Evolutionary conservation across 352 stramenopile species (phyloP).

Genomic region (Phytopythium litorale): DNA sequence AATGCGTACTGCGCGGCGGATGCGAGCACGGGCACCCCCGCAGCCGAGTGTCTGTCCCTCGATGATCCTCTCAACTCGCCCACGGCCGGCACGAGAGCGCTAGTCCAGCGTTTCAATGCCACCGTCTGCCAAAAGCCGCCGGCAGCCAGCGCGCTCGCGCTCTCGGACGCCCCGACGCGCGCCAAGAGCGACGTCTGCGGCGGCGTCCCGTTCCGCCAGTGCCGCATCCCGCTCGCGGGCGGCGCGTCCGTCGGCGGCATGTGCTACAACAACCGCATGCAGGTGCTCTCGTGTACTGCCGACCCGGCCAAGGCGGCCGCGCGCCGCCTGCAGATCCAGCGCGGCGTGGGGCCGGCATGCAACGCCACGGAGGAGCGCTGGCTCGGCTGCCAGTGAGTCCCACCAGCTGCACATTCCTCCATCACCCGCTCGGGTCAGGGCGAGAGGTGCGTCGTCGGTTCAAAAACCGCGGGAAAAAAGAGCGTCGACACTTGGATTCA

Average conservation of each 20-base stretch:
- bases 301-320: slow-evolving; percentile 2
- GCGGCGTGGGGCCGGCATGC: slow-evolving; percentile 1
- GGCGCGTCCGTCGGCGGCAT: slow-evolving; percentile 1
- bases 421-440: background rate
- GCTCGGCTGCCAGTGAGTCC: slow-evolving; percentile 6
- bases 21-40: slow-evolving; percentile 3
- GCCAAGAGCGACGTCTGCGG: slow-evolving; percentile 4
- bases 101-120: slow-evolving; percentile 14
- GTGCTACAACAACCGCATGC: slow-evolving; percentile 13
- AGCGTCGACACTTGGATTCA: background rate
- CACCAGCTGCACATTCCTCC: too few relatives aligned
- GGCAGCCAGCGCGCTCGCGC: background rate
- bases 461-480: background rate
- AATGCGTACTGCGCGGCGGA: slow-evolving; percentile 15
- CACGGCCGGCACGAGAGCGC: slow-evolving; percentile 9
- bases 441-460: background rate
- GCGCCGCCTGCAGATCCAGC: slow-evolving; percentile 8
- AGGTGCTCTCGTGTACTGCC: slow-evolving; percentile 8
- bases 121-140: slow-evolving; percentile 10
- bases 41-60: slow-evolving; percentile 11
- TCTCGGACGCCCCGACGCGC: slow-evolving; percentile 1
- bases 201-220: slow-evolving; percentile 2
- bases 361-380: slow-evolving; percentile 1
- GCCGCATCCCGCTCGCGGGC: background rate
- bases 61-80: background rate